phyloP scores from a whole-genome alignment of 768 basidiomycete species.

The Mycena sanguinolenta region DNA sequence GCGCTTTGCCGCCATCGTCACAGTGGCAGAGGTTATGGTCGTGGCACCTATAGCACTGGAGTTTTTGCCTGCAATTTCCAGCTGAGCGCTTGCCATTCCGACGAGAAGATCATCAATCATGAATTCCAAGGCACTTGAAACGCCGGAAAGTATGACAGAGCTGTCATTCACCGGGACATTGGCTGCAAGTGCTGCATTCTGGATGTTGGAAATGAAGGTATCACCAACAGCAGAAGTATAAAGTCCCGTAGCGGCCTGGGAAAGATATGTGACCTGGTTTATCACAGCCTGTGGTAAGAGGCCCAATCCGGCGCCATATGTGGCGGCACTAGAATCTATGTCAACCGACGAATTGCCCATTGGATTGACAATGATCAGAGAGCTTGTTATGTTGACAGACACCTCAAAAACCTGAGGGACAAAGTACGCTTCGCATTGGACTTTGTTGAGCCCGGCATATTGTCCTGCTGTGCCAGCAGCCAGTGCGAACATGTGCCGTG shows the following conservation, averaged over 20 bases:
- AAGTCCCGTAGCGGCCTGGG: not conserved
- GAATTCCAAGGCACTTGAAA: not conserved
- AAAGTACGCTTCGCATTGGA: conserved; percentile 14
- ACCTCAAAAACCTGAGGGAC: conserved; percentile 3
- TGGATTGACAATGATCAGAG: conserved; percentile 2
- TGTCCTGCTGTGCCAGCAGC: not conserved
- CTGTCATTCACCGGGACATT: not conserved
- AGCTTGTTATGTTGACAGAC: conserved; percentile 10
- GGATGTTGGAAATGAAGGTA: conserved; percentile 1
- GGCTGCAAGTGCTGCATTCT: not conserved
- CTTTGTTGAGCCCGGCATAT: conserved; percentile 1
- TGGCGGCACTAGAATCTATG: conserved; percentile 3
- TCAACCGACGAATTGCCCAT: conserved; percentile 3
- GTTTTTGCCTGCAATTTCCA: not conserved
- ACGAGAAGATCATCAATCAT: not conserved
- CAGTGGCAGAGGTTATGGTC: not conserved
- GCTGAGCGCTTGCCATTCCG: not conserved
- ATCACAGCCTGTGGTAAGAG: not conserved
- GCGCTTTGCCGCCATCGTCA: not conserved
- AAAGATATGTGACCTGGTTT: not conserved
- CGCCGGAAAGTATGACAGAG: not conserved
- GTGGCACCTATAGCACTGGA: not conserved
- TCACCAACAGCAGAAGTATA: not conserved
- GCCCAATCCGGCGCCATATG: not conserved
- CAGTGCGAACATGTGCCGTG: conserved; percentile 13